Evolutionary conservation across 345 rosid species (phyloP).

Genomic region (Eucalyptus tenuipes): DNA sequence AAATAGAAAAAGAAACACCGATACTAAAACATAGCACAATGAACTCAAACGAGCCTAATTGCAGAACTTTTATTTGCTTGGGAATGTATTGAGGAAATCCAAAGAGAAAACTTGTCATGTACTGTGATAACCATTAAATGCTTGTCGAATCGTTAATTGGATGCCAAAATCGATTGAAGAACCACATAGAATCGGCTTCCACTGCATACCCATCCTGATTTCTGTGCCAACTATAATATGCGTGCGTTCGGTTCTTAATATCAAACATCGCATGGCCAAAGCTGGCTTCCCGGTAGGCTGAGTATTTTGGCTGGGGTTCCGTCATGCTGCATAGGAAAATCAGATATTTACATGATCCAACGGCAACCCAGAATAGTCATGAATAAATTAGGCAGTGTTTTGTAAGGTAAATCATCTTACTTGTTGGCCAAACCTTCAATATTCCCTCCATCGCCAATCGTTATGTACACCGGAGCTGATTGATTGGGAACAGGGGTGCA

Average conservation of each 20-base stretch:
- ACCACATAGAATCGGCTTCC: conserved; percentile 79
- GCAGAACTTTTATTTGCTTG: not conserved
- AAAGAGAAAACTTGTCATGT: not conserved
- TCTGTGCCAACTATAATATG: conserved; percentile 68
- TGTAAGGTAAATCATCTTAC: conserved; percentile 14
- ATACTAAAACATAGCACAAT: not conserved
- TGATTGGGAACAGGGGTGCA: conserved; percentile 52
- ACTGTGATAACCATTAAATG: not conserved
- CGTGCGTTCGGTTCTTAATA: conserved; percentile 77
- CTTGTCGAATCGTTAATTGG: conserved; percentile 40
- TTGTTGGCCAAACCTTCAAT: conserved; percentile 64
- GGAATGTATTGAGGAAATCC: not conserved
- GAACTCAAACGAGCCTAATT: not conserved
- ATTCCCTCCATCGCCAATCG: conserved; percentile 86
- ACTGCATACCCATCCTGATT: conserved; percentile 80
- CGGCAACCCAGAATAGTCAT: not conserved
- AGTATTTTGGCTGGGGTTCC: conserved; percentile 80
- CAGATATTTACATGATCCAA: not conserved
- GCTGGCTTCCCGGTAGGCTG: conserved; percentile 86
- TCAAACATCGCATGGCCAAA: conserved; percentile 79
- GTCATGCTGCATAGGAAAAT: conserved; percentile 46
- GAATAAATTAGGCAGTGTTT: not conserved
- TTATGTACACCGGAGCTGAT: conserved; percentile 74
- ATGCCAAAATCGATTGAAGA: conserved; percentile 59
- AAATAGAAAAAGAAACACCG: not conserved